Conservation (phyloP, 805 yeast species). For the Pichia insulana region DNA sequence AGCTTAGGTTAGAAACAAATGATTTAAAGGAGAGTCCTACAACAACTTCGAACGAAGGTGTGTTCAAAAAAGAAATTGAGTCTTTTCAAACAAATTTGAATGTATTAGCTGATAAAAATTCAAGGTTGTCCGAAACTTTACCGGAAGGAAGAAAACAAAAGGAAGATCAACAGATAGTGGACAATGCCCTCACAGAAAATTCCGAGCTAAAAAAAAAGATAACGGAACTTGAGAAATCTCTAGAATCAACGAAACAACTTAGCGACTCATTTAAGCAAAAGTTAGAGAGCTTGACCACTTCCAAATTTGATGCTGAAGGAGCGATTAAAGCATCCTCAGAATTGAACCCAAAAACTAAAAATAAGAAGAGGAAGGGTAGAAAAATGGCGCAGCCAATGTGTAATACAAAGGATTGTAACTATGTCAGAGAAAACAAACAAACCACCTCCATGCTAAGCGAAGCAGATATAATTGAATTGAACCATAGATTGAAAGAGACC, state of each 20-base stretch:
- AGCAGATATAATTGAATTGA: constrained; percentile 19
- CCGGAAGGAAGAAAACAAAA: not conserved
- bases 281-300: constrained; percentile 15
- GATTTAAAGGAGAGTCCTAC: not conserved
- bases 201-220: constrained; percentile 5
- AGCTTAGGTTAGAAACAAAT: not conserved
- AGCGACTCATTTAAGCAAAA: constrained; percentile 22
- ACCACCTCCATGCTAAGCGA: too few relatives aligned
- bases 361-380: constrained; percentile 14
- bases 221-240: constrained; percentile 15
- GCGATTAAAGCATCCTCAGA: not conserved
- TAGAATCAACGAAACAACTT: constrained; percentile 19
- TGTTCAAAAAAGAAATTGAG: not conserved
- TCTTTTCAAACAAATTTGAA: constrained; percentile 4
- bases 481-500: constrained; percentile 19
- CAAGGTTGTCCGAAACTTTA: not conserved
- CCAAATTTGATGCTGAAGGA: constrained; percentile 7
- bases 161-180: not conserved
- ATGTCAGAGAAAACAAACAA: not conserved
- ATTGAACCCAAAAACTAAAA: constrained; percentile 10
- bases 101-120: not conserved
- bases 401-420: constrained; percentile 4
- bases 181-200: constrained; percentile 1
- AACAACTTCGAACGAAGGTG: not conserved
- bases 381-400: constrained; percentile 10